phyloP scores from a whole-genome alignment of 352 stramenopile species.

The Phytophthora hibernalis region DNA sequence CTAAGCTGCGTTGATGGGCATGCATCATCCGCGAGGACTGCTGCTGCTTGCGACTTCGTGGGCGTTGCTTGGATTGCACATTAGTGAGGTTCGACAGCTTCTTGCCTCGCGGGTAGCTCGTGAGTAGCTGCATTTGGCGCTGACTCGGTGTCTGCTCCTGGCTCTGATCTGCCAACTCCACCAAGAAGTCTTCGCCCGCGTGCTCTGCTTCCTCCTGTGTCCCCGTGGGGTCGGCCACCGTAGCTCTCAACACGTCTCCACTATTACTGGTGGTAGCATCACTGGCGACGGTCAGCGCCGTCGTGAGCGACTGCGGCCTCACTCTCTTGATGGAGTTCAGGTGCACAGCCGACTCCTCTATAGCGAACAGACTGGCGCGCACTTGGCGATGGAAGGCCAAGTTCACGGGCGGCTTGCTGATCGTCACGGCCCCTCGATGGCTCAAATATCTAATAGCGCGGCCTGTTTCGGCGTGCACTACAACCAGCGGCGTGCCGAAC shows the following conservation, averaged over 20 bases:
- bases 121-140: slow-evolving; percentile 30
- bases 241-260: slow-evolving; percentile 18
- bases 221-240: slow-evolving; percentile 25
- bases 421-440: slow-evolving; percentile 68
- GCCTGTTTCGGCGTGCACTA: slow-evolving; percentile 70
- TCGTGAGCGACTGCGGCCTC: slow-evolving; percentile 30
- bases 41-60: slow-evolving; percentile 30
- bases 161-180: slow-evolving; percentile 28
- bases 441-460: slow-evolving; percentile 69
- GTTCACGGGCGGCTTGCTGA: slow-evolving; percentile 73
- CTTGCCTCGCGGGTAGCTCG: slow-evolving; percentile 32
- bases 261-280: slow-evolving; percentile 20
- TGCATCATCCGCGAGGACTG: slow-evolving; percentile 30
- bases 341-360: slow-evolving; percentile 52
- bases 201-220: slow-evolving; percentile 3
- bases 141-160: slow-evolving; percentile 23
- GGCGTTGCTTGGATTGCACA: slow-evolving; percentile 16
- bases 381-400: slow-evolving; percentile 70
- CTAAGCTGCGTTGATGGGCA: slow-evolving; percentile 30
- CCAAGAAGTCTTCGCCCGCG: slow-evolving; percentile 13
- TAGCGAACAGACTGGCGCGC: slow-evolving; percentile 49
- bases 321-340: slow-evolving; percentile 32
- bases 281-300: slow-evolving; percentile 20
- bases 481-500: slow-evolving; percentile 58
- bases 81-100: slow-evolving; percentile 33